Base-by-base conservation (phyloP, 1,284 basidiomycete species). In the Chalciporus sp. region DNA sequence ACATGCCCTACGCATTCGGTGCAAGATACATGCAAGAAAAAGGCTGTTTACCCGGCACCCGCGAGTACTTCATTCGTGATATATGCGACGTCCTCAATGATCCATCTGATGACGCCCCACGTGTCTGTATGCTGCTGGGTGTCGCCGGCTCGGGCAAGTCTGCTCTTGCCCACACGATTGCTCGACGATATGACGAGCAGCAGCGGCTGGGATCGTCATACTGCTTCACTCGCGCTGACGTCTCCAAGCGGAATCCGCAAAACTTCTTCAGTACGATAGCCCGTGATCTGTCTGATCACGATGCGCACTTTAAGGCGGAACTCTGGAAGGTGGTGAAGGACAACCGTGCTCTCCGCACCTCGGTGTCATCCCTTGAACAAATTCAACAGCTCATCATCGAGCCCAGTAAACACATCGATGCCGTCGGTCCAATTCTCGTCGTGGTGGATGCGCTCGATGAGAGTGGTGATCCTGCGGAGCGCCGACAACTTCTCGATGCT, bases 181-280 rank as follows among this genome's bases (percentile, higher is more conserved):
- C 48, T 52, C 16, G 47, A 16, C 23, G 50, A 9, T 52, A 50
- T 1, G 50, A 52, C 8, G 50, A n/a, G 7, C 27, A 28, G 27
- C 27, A 9, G 5, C 27, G 27, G 9, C 9, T 52, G 5, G 51
- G 51, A 3, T 52, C 51, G 19, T 52, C 47, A 10, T 42, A 42
- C 7, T 51, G 51, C 20, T 51, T 52, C 12, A 2, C n/a, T 16
- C 27, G 50, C 7, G 31, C 7, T 7, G 50, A 52, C 4, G 17
- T 41, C 3, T 28, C n/a, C 23, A 52, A 14, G 23, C 51, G 51
- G n/a, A 52, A 50, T 12, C 47, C 47, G 19, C 50, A 52, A 6
- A 52, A 41, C 4, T 10, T 52, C 7, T 52, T 56, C 16, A 56
- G 55, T 23, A 56, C 54, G 5, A 51, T 56, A 9, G 35, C 55